These are phyloP conservation scores for Puccinia coronata DNA, from an alignment of 1,284 basidiomycete genomes.

Conservation along the genomic window DNA sequence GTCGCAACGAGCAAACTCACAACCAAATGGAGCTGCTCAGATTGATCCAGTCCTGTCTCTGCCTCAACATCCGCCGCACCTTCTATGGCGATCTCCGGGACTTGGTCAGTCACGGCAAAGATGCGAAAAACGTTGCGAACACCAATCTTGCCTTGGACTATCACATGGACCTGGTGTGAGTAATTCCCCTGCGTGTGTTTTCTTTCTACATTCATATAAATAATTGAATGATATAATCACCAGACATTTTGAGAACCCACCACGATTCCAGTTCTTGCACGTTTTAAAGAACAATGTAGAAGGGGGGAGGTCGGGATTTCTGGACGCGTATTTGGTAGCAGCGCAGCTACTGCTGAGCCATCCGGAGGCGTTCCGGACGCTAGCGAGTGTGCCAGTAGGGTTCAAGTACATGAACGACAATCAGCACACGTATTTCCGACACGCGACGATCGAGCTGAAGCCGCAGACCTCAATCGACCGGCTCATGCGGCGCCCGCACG, in stretches of 20 bases:
- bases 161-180: conserved; percentile 88
- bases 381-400: conserved; percentile 69
- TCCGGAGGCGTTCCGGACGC: conserved; percentile 66
- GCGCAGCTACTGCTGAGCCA: conserved; percentile 64
- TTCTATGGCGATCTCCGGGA: conserved; percentile 91
- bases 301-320: conserved; percentile 85
- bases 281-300: conserved; percentile 75
- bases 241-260: conserved; percentile 80
- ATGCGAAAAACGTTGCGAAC: conserved; percentile 89
- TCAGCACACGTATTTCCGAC: conserved; percentile 76
- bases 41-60: conserved; percentile 70
- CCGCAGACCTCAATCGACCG: conserved; percentile 46
- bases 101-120: conserved; percentile 70
- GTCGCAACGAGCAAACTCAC: no score
- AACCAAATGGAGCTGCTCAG: conserved; percentile 68
- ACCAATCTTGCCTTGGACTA: conserved; percentile 84
- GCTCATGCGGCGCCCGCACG: conserved; percentile 31
- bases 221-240: no score
- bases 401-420: conserved; percentile 92
- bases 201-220: no score
- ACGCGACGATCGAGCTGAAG: conserved; percentile 75
- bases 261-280: conserved; percentile 87
- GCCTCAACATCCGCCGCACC: conserved; percentile 72
- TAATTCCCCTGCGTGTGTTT: no score
- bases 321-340: conserved; percentile 76